Evolutionary conservation across 345 rosid genomes (phyloP), one percentile per base, ranked within the genome.

Genomic region (Aegle marmelos): DNA sequence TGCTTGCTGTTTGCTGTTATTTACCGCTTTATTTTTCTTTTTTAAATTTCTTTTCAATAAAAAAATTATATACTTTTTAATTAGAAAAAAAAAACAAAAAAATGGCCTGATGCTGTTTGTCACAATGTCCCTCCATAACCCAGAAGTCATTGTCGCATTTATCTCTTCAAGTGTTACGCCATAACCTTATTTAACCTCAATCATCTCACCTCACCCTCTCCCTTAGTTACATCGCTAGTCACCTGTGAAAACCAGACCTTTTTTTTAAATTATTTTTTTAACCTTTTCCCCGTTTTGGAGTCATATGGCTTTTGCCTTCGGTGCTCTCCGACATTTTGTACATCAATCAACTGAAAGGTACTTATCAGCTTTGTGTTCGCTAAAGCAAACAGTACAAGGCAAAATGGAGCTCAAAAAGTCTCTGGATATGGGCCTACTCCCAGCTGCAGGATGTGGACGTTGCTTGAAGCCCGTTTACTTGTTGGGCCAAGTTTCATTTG

Each of bases 121-220:
- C 58, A 48, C 75, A 33, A 10, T 24, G 30, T 25, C 54, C 72
- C 28, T 9, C 53, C 75, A 60, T 48, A 33, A 41, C 70, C 67
- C 69, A 31, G 9, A 21, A 50, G 76, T 70, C 76, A 74, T 41
- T 33, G 1, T 78, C 76, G 45, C 73, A 33, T 66, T 73, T 78
- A 73, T 72, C 56, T 72, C 37, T 45, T 11, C 3, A 3, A 57
- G 69, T 53, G 54, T 34, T 56, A 69, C 13, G 64, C 63, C 74
- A 27, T 61, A 31, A 7, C 45, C 73, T 39, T 27, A 2, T 54
- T 31, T 22, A 53, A 30, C 45, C 50, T 53, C 50, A 41, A 27
- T 27, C 4, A 33, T 39, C 57, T 69, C 69, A 30, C 4, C 25
- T 50, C 60, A 27, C 25, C 16, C 39, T 10, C 57, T 22, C 24